Percentiles rank a stretch among this genome's conserved stretches.
These are phyloP conservation scores for Acanthamoeba rhysodes DNA, from an alignment of 208 protist species.

Conservation along the genomic window DNA sequence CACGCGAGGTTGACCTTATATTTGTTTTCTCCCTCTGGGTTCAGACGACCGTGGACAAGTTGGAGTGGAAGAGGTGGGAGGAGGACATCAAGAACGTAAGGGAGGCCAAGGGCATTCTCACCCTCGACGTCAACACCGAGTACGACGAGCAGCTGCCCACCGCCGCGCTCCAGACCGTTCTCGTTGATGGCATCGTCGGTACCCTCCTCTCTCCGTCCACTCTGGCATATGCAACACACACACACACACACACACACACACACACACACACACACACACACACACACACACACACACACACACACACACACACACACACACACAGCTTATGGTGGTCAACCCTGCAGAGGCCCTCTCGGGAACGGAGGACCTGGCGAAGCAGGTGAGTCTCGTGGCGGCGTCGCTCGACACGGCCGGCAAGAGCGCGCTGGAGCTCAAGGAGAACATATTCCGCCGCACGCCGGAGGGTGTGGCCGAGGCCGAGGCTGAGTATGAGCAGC, in stretches of 20 bases:
- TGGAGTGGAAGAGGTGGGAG: constrained; percentile 58
- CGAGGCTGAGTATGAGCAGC: background rate
- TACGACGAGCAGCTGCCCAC: constrained; percentile 35
- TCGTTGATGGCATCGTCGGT: background rate
- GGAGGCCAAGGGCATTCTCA: constrained; percentile 43
- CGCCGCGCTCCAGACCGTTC: background rate
- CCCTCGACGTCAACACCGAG: background rate
- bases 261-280: too few relatives aligned
- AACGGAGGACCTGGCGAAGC: background rate
- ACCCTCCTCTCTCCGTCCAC: background rate
- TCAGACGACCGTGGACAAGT: constrained; percentile 17
- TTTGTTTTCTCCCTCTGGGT: background rate
- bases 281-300: too few relatives aligned
- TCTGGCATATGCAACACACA: background rate
- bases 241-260: too few relatives aligned
- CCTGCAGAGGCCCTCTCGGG: background rate
- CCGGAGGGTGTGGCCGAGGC: background rate
- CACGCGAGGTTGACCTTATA: background rate
- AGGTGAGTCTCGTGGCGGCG: background rate
- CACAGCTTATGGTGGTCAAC: too few relatives aligned
- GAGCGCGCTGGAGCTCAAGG: constrained; percentile 23
- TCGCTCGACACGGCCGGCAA: constrained; percentile 36
- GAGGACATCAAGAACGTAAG: constrained; percentile 8
- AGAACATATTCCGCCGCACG: background rate
- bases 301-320: too few relatives aligned